Percentiles rank a stretch among this genome's conserved stretches.
Conservation (phyloP, 805 yeast genomes). For the Candida xyloterini region DNA sequence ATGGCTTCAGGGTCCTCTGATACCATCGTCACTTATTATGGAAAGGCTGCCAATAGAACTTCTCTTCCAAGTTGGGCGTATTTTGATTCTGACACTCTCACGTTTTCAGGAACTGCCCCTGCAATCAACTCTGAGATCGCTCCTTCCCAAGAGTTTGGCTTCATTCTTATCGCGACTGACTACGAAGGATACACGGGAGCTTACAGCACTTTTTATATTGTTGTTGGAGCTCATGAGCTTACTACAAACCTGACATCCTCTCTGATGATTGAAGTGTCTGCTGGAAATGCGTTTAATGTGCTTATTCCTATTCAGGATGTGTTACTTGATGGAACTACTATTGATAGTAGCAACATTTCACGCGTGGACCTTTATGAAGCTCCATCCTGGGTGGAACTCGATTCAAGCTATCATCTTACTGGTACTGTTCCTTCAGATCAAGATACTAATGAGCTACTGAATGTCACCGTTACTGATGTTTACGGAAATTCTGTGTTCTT, state of each 20-base stretch:
- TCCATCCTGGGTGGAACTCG: constrained; percentile 59
- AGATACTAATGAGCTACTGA: constrained; percentile 40
- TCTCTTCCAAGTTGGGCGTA: constrained; percentile 89
- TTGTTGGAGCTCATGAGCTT: constrained; percentile 86
- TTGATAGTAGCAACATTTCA: constrained; percentile 53
- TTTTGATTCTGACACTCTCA: constrained; percentile 59
- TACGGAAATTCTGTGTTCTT: constrained; percentile 59
- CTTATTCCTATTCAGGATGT: constrained; percentile 63
- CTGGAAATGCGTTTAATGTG: constrained; percentile 50
- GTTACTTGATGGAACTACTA: constrained; percentile 55
- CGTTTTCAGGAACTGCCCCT: constrained; percentile 88
- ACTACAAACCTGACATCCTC: constrained; percentile 61
- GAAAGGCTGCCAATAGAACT: constrained; percentile 74
- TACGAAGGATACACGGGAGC: constrained; percentile 70
- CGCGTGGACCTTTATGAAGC: constrained; percentile 45
- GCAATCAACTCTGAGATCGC: constrained; percentile 82
- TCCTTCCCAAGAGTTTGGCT: constrained; percentile 70
- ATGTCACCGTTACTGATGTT: constrained; percentile 55
- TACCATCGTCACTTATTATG: constrained; percentile 66
- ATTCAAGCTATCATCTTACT: constrained; percentile 38
- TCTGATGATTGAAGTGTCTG: constrained; percentile 64
- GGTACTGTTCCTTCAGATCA: constrained; percentile 57
- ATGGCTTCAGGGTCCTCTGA: constrained; percentile 41
- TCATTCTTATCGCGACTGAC: constrained; percentile 78
- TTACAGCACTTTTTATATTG: constrained; percentile 62